phyloP scores from a whole-genome alignment of 2,329 filamentous ascomycete genomes.

The Aspergillus tubingensis region DNA sequence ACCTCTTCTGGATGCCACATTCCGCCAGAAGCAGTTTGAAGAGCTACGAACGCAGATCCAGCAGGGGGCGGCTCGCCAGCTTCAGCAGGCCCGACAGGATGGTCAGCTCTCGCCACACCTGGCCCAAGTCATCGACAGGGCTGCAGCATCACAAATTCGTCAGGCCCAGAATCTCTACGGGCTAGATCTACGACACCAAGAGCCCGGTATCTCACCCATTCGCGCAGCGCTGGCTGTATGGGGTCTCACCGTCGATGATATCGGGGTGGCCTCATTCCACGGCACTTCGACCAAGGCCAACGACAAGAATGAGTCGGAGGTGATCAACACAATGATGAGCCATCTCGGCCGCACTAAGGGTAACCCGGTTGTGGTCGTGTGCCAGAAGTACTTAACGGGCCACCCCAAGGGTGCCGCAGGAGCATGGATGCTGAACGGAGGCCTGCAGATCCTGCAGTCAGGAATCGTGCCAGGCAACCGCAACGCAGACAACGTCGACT shows the following conservation, averaged over 20 bases:
- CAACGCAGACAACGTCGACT: slow-evolving; percentile 93
- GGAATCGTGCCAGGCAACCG: slow-evolving; percentile 91
- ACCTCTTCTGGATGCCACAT: background rate
- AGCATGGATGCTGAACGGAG: slow-evolving; percentile 98
- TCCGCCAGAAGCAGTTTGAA: slow-evolving; percentile 5
- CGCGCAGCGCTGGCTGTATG: slow-evolving; percentile 5
- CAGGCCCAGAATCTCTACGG: background rate
- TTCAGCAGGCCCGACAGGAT: background rate
- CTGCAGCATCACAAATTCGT: background rate
- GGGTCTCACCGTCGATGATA: slow-evolving; percentile 62
- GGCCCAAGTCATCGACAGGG: background rate
- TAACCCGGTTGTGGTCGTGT: slow-evolving; percentile 88
- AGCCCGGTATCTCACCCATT: slow-evolving; percentile 2
- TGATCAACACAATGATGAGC: slow-evolving; percentile 87
- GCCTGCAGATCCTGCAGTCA: slow-evolving; percentile 86
- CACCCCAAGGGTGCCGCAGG: slow-evolving; percentile 97
- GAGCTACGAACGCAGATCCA: background rate
- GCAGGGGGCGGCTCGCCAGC: background rate
- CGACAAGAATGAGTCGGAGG: slow-evolving; percentile 97
- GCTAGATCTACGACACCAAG: background rate
- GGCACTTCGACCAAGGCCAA: slow-evolving; percentile 96
- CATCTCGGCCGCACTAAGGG: slow-evolving; percentile 92
- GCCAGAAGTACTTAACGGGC: slow-evolving; percentile 96
- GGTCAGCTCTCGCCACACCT: background rate
- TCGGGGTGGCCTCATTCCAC: slow-evolving; percentile 93